Evolutionary conservation across 768 basidiomycete species (phyloP), one percentile per base, ranked within the genome.

Genomic region (Flagelloscypha sp.): DNA sequence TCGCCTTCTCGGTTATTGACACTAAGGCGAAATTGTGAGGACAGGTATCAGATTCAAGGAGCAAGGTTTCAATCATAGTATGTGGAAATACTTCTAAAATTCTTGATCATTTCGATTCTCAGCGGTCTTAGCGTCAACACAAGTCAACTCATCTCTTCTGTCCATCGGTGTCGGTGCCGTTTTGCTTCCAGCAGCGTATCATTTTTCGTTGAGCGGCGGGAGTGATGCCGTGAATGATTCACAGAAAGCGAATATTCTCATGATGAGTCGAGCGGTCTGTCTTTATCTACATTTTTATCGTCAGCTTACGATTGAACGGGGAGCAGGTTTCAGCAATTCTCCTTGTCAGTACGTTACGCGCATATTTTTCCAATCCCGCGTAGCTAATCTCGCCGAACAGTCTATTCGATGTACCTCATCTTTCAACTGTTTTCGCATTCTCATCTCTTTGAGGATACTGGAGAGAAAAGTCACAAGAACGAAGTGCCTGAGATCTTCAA

Each of bases 131-230:
- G 71, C 66, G 30, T 62, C 84, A 1, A 72, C 76, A 6, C 83
- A 86, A 50, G 50, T 84, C 27, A 84, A 87, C 55, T 74, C 80
- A 1, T 85, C 86, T 3, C 53, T 89, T 8, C 58, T 89, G 36
- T 81, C 74, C 19, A 64, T 89, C 35, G 85, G 84, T 45, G 86
- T 88, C 33, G 79, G 84, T 47, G 86, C 79, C 33, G 65, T 88
- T 7, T 63, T 89, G 7, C 59, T 89, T 12, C 85, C 85, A 5
- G 84, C 83, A 17, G 86, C 83, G 1, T 92, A 84, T 57, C 79
- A 87, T 43, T 69, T 81, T 42, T 61, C 72, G 16, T 58, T 64
- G 24, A 50, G 47, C 24, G 51, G 48, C 30, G 44, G 39, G 17
- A 39, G 41, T 18, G 36, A 48, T 56, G 36, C 47, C 40, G 31